Conservation (phyloP, 371 early-diverging fungal species). For the Apophysomyces ossiformis region DNA sequence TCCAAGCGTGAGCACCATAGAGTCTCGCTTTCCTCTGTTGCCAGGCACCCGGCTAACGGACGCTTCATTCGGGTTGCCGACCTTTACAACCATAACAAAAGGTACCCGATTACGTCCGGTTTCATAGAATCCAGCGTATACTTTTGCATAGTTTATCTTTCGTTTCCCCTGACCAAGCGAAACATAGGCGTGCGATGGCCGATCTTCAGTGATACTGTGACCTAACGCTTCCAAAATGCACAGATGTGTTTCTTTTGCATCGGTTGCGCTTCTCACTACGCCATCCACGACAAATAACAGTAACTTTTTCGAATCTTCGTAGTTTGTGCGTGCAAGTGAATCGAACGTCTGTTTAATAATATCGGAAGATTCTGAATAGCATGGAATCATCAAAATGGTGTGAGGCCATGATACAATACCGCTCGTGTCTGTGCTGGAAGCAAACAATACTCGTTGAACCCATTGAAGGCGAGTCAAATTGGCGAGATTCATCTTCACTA, state of each 20-base stretch:
- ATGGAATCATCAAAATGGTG: slow-evolving; percentile 47
- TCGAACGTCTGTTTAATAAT: slow-evolving; percentile 52
- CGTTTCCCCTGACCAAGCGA: slow-evolving; percentile 42
- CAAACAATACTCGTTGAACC: slow-evolving; percentile 36
- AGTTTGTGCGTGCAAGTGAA: slow-evolving; percentile 46
- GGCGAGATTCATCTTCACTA: slow-evolving; percentile 49
- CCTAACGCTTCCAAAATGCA: slow-evolving; percentile 47
- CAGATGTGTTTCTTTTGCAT: slow-evolving; percentile 34
- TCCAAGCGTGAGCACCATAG: slow-evolving; percentile 40
- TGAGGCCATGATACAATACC: slow-evolving; percentile 31
- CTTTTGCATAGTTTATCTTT: slow-evolving; percentile 43
- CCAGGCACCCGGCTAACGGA: slow-evolving; percentile 29
- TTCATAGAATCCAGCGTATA: slow-evolving; percentile 53
- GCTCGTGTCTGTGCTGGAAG: slow-evolving; percentile 26
- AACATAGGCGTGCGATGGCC: slow-evolving; percentile 35
- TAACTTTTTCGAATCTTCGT: slow-evolving; percentile 53
- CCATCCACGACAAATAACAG: slow-evolving; percentile 60
- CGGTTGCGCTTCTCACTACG: slow-evolving; percentile 25
- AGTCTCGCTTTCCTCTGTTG: slow-evolving; percentile 55
- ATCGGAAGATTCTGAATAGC: slow-evolving; percentile 46
- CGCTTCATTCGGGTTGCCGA: slow-evolving; percentile 37
- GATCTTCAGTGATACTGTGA: slow-evolving; percentile 46
- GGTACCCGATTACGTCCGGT: slow-evolving; percentile 54
- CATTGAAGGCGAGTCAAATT: slow-evolving; percentile 44
- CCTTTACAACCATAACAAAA: slow-evolving; percentile 49